Evolutionary conservation across 169 alveolate species (phyloP), one percentile per base, ranked within the genome.

Genomic region (Eimeria falciformis): DNA sequence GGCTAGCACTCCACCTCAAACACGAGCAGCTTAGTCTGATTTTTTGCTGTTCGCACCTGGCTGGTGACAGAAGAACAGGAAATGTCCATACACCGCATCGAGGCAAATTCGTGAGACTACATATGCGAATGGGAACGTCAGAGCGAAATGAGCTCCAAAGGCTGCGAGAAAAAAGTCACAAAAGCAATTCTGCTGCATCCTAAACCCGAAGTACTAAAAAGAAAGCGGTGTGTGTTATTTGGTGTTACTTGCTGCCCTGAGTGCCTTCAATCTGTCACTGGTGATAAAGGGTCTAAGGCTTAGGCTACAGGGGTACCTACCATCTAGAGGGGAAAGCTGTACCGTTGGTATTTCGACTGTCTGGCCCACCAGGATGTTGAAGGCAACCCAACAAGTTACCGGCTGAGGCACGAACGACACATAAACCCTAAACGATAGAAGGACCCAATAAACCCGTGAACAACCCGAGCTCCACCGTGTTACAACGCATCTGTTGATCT

Each of bases 81-180:
- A n/a, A 46, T 66, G 78, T 66, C 78, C 27, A 46, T 66, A 66
- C 78, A 66, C 46, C 78, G n/a, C 78, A 23, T 66, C 18, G 37
- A 66, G 78, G 78, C n/a, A 66, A 12, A 66, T 5, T 23, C 78
- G 78, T 5, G 47, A 66, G 4, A 66, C 5, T n/a, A 66, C 14
- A 11, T 12, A 25, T 7, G 46, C 78, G 78, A 25, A 25, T 40
- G 78, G 78, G 45, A 66, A 66, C 5, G 5, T n/a, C 14, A 66
- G 12, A 3, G 4, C 9, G 78, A 5, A 66, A 5, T 6, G 5
- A 3, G 40, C 37, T 23, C 78, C 78, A 11, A 66, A 25, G 3
- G 23, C 78, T 58, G 69, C 69, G 14, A 7, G 69, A 21, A 58
- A 58, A 58, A n/a, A n/a, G n/a, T n/a, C n/a, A n/a, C n/a, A n/a